These are phyloP conservation scores for Yarrowia bubula DNA, from an alignment of 805 yeast species.

Conservation along the genomic window DNA sequence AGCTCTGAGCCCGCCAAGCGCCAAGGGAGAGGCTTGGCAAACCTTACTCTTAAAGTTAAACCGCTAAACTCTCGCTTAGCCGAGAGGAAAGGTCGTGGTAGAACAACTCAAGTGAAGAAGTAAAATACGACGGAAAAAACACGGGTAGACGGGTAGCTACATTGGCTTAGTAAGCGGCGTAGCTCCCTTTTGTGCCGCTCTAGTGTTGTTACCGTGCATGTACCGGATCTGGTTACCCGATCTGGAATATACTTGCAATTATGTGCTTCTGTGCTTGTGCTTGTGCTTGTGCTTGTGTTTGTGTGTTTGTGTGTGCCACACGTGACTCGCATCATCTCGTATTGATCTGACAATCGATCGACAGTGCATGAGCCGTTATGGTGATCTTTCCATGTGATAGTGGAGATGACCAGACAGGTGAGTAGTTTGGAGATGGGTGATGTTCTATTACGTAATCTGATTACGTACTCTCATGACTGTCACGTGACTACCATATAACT, in stretches of 20 bases:
- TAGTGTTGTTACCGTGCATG: too few species aligned
- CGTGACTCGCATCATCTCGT: not conserved
- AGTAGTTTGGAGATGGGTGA: not conserved
- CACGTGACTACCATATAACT: too few species aligned
- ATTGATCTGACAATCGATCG: conserved; percentile 15
- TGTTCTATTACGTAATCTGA: too few species aligned
- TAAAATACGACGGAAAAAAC: not conserved
- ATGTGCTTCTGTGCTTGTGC: too few species aligned
- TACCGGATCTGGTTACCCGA: too few species aligned
- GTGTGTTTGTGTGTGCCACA: not conserved
- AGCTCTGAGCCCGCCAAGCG: not conserved
- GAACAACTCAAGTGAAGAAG: not conserved
- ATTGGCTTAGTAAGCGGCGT: too few species aligned
- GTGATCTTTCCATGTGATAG: conserved; percentile 1
- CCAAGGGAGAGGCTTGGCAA: conserved; percentile 14
- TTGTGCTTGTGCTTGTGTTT: too few species aligned
- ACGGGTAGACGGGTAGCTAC: not conserved
- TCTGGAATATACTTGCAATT: too few species aligned
- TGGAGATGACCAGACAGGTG: not conserved
- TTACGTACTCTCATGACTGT: too few species aligned
- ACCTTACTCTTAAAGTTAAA: not conserved
- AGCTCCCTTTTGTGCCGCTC: too few species aligned
- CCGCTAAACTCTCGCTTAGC: conserved; percentile 4
- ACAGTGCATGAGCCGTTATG: conserved; percentile 14
- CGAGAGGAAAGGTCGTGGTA: conserved; percentile 1